Evolutionary conservation across 192 early-diverging fungal genomes (phyloP), one percentile per base, ranked within the genome.

Genomic region (Backusella macrospora): DNA sequence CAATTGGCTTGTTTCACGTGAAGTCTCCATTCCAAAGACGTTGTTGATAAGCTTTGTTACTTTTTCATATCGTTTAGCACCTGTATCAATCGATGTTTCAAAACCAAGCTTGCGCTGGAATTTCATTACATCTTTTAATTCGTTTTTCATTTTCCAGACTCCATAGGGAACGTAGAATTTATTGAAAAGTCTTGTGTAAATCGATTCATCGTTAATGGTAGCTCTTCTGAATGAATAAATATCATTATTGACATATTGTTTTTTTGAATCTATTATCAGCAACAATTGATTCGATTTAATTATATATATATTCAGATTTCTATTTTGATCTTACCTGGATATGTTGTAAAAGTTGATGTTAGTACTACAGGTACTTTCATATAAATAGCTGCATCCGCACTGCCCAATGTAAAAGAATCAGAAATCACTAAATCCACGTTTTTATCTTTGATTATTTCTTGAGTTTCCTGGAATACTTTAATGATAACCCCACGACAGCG

Each of bases 41-140:
- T 62, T 78, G 67, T 78, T 78, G 6, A 78, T 48, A 0, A 78
- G 23, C 34, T 78, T 78, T 12, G 73, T 38, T 8, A 66, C 12
- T 43, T 42, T n/a, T 3, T 15, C 21, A 23, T 66, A 66, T 38
- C 65, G 65, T 43, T 66, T 66, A 40, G 65, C 65, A 21, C 1
- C 21, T 2, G 65, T 40, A 1, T 66, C 65, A 14, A 21, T 43
- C 5, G 40, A 13, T 21, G 65, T 14, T 18, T 40, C 65, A 21
- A 66, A 43, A 10, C 40, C 65, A 37, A 43, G n/a, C 21, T 43
- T 68, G 4, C 68, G 69, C 3, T 46, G 59, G 23, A 70, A 21
- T 15, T 18, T 23, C 37, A 13, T 29, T 59, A 10, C 52, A 59
- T 59, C 23, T 10, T 26, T 59, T 59, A 59, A 26, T 26, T 59